Base-by-base conservation (phyloP, 164 flowering plant species). In the Aristolochia fimbriata region DNA sequence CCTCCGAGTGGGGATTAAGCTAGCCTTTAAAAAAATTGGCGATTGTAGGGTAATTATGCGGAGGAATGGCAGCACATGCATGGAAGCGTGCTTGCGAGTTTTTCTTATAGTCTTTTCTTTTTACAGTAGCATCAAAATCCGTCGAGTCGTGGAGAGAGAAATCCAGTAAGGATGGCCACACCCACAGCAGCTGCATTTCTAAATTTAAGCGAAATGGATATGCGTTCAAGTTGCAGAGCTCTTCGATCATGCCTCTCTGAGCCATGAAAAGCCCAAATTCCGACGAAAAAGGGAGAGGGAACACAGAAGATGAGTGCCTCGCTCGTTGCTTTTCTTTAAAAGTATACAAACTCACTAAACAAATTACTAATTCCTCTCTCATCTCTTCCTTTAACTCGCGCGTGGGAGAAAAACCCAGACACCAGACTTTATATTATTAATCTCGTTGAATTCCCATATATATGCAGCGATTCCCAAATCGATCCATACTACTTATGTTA, bases 241-340 rank as follows among this genome's bases (percentile, higher is more conserved):
- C 15, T 70, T 59, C 68, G 73, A 65, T 58, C 61, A 62, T 27
- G 30, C 30, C 5, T 27, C 30, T 27, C 30, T 27, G 30, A 31
- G 50, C 68, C 61, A 62, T 64, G 45, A 72, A 62, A 65, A 33
- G 61, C 70, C 72, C 76, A 51, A 68, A 75, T 46, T 59, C 77
- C 83, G 63, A 79, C 66, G 70, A 59, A 59, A n/a, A 76, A 72
- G 58, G 63, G 31, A 72, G 60, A 72, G 60, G 57, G 74, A 68
- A 72, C 78, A 76, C 64, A 70, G 68, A 71, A 54, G n/a, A n/a
- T n/a, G 62, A 66, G 58, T 37, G 43, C 71, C 63, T 58, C 61
- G 57, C n/a, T n/a, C n/a, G n/a, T n/a, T 62, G 49, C 65, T 64
- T 66, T 71, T 69, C 71, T 71, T 75, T 62, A 60, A 69, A 70